Evolutionary conservation across 345 rosid species (phyloP), one percentile per base, ranked within the genome.

Genomic region (Euphorbia tirucalli): DNA sequence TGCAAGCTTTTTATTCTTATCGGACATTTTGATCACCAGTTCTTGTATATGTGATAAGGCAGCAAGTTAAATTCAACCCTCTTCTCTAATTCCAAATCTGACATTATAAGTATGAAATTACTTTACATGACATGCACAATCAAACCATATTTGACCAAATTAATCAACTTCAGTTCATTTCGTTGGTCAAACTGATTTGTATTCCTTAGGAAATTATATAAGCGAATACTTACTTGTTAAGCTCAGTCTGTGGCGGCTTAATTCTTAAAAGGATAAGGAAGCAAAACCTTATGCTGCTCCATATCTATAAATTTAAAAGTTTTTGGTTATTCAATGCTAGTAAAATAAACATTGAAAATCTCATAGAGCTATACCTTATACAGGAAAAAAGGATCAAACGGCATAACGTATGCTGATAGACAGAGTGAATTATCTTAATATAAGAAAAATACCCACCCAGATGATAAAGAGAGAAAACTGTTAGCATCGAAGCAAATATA

Each of bases 371-470:
- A 65, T 63, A 41, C 18, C n/a, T 37, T 21, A 61, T 6, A 48
- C 22, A 21, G 27, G 22, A 31, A 49, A 31, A 16, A 22, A 63
- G 41, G 28, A 66, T 74, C 32, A 68, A 75, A 16, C 35, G 13
- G 39, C 55, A 46, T 61, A 25, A 39, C 0, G 44, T n/a, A n/a
- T 67, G 30, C 41, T 52, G 8, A 52, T 2, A 55, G 31, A 65
- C 16, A 25, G 24, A 61, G 54, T 49, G 48, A 68, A 60, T 25
- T 24, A 59, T 57, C 39, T 16, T 71, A 30, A 76, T 41, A 41
- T 4, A 41, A 46, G 19, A 13, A 68, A 80, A 72, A 43, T 64
- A 80, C 96, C 65, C 66, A 93, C 99, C 98, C 99, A 58, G 98
- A 96, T 41, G 99, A 96, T 97, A 70, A 65, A 32, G 68, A 27